Evolutionary conservation across 176 grass and related monocot genomes (phyloP).

Genomic region (Phyllostachys edulis): DNA sequence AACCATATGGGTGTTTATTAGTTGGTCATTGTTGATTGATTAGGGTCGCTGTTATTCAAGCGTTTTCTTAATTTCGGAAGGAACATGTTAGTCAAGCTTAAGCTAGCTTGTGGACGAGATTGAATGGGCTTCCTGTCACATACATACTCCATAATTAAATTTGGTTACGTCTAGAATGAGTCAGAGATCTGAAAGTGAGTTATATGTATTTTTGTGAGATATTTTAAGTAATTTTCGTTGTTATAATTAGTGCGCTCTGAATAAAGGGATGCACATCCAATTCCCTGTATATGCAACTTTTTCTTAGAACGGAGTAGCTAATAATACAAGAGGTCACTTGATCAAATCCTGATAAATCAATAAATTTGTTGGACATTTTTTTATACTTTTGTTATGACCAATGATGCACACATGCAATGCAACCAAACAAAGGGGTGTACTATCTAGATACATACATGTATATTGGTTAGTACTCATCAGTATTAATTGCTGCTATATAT

Average conservation of each 20-base stretch:
- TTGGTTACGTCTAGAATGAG: not conserved
- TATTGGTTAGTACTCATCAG: no score
- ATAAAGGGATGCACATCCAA: not conserved
- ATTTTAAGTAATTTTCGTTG: not conserved
- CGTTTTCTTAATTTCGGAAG: not conserved
- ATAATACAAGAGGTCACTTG: no score
- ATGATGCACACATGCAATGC: no score
- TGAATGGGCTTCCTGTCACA: not conserved
- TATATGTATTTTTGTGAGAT: not conserved
- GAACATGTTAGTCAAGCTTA: not conserved
- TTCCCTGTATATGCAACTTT: no score
- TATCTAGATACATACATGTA: no score
- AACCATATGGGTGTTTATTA: not conserved
- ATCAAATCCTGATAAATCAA: no score
- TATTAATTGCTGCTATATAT: no score
- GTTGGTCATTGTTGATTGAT: not conserved
- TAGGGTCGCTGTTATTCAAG: not conserved
- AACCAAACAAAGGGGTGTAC: no score
- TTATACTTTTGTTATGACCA: no score
- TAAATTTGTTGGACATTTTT: no score
- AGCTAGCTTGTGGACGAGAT: constrained; percentile 27
- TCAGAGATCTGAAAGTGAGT: not conserved
- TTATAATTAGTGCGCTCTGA: not conserved
- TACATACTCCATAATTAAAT: not conserved
- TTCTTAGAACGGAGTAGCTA: no score